A percentile compares a stretch with the other conserved stretches of the same genome.
These are phyloP conservation scores for Sarcodon sp. DNA, from an alignment of 768 basidiomycete genomes.

Conservation along the genomic window DNA sequence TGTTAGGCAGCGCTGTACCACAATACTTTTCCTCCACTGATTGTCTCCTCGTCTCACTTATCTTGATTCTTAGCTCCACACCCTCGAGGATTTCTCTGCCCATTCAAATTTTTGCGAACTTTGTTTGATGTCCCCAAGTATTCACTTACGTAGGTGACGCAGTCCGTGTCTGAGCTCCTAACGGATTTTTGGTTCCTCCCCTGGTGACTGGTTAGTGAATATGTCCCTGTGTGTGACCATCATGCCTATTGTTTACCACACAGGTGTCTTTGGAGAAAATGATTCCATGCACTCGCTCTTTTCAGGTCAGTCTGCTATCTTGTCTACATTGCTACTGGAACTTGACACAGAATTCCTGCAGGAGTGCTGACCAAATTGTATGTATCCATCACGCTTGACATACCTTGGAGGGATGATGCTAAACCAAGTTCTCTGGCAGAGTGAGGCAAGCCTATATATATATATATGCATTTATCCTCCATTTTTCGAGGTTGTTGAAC, in stretches of 20 bases:
- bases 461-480: no score
- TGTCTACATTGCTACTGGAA: neutral
- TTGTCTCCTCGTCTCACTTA: neutral
- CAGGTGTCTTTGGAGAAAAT: conserved; percentile 62
- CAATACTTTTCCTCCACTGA: neutral
- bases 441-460: conserved; percentile 13
- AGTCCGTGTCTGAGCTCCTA: conserved; percentile 60
- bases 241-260: conserved; percentile 8
- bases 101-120: conserved; percentile 91
- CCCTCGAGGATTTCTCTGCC: conserved; percentile 78
- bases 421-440: neutral
- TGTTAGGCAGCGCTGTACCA: conserved; percentile 58
- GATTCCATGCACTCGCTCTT: conserved; percentile 73
- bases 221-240: neutral
- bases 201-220: conserved; percentile 54
- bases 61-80: conserved; percentile 40
- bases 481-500: no score
- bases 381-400: conserved; percentile 9
- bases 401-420: neutral
- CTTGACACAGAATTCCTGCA: neutral
- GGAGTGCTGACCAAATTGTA: conserved; percentile 57
- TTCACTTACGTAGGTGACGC: conserved; percentile 83
- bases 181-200: conserved; percentile 66
- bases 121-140: conserved; percentile 54
- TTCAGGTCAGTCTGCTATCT: conserved; percentile 18